Evolutionary conservation across 352 stramenopile genomes (phyloP).

Genomic region (Pythium guiyangense): DNA sequence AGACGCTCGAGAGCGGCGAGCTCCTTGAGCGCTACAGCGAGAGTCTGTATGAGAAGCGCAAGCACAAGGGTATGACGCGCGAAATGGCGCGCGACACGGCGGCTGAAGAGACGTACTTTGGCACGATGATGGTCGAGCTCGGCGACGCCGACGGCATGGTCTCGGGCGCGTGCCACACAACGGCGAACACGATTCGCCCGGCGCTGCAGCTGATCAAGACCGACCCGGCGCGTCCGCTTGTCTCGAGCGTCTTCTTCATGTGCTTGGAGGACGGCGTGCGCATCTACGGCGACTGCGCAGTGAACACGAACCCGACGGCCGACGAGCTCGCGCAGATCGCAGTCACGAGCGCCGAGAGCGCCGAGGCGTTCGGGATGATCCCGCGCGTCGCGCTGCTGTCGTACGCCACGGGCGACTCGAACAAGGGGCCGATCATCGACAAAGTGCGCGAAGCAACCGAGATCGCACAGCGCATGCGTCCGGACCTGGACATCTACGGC

Average conservation of each 20-base stretch:
- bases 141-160: slow-evolving; percentile 85
- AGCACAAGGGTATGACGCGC: slow-evolving; percentile 75
- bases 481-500: slow-evolving; percentile 79
- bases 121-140: slow-evolving; percentile 82
- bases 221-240: slow-evolving; percentile 46
- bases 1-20: slow-evolving; percentile 34
- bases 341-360: slow-evolving; percentile 67
- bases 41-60: slow-evolving; percentile 67
- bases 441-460: slow-evolving; percentile 79
- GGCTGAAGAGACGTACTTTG: slow-evolving; percentile 77
- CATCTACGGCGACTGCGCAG: slow-evolving; percentile 82
- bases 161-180: slow-evolving; percentile 79
- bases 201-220: slow-evolving; percentile 89
- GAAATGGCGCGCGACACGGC: slow-evolving; percentile 52
- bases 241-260: slow-evolving; percentile 89
- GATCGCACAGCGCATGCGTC: slow-evolving; percentile 59
- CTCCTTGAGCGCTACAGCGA: slow-evolving; percentile 57
- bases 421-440: slow-evolving; percentile 77
- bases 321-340: slow-evolving; percentile 79
- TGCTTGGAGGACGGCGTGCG: slow-evolving; percentile 73
- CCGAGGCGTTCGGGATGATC: slow-evolving; percentile 72
- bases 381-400: slow-evolving; percentile 80
- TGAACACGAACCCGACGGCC: slow-evolving; percentile 78
- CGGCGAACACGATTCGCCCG: slow-evolving; percentile 85
- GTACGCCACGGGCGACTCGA: slow-evolving; percentile 81